Evolutionary conservation across 257 asterid genomes (phyloP), one percentile per base, ranked within the genome.

Genomic region (Coffea canephora): DNA sequence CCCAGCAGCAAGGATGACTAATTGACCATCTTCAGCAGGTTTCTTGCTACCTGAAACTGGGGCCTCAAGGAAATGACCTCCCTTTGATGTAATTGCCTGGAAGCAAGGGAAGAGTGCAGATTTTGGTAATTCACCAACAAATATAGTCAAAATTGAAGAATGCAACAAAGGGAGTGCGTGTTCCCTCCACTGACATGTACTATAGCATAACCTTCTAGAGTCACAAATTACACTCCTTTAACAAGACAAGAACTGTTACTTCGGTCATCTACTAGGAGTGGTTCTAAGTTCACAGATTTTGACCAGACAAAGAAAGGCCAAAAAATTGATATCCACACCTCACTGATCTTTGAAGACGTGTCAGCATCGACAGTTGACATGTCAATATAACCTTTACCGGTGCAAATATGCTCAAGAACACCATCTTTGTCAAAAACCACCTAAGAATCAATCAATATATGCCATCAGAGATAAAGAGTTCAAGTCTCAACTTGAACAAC

Each of bases 301-400:
- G 27, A 52, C 55, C 36, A 73, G 19, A 25, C 14, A 77, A 41
- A 36, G 75, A 34, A 62, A 13, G 70, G 1, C 10, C 23, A 75
- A 73, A 72, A 74, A 34, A 52, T 12, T 21, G 16, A 8, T 23
- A 39, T 72, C 39, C 41, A 25, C 71, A 95, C 99, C 99, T 90
- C 91, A 79, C 89, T 87, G 87, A 95, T 95, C 89, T 87, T 91
- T 48, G 94, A 88, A 25, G 99, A 93, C 62, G 99, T 91, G 88
- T 95, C 97, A 43, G 97, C 95, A 90, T 93, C 99, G 80, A 95
- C 99, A 13, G 99, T 95, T 83, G 99, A 95, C 99, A 95, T 95
- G 88, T 95, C 98, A 80, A 95, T 91, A 83, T 95, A 95, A 65
- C 97, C 91, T 91, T 95, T 95, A 73, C 94, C 99, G 27, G 86